phyloP scores from a whole-genome alignment of 257 asterid species.

The Jacaranda copaia region DNA sequence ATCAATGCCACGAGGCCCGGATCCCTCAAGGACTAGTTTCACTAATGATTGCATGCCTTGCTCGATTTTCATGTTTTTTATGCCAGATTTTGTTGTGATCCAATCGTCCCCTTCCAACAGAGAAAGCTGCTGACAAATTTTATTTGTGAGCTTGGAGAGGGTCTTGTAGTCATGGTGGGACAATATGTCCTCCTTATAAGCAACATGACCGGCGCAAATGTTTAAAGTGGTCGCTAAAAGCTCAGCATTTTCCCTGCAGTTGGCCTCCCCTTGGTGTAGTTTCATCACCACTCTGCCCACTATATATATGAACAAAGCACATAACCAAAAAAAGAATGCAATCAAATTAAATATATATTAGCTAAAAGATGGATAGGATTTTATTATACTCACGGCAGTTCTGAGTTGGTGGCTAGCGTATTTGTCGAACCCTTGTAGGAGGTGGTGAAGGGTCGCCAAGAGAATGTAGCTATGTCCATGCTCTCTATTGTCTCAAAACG shows the following conservation, averaged over 20 bases:
- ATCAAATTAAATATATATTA: background rate
- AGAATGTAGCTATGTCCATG: background rate
- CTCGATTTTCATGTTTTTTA: conserved; percentile 32
- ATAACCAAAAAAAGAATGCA: too few species aligned
- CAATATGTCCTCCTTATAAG: conserved; percentile 30
- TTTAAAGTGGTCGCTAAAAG: conserved; percentile 49
- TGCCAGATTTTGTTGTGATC: background rate
- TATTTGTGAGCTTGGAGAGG: conserved; percentile 49
- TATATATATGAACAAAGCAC: background rate
- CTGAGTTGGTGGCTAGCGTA: conserved; percentile 29
- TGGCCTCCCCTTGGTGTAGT: conserved; percentile 33
- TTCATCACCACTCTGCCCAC: conserved; percentile 58
- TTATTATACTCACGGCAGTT: conserved; percentile 36
- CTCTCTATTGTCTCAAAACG: background rate
- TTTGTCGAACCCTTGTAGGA: conserved; percentile 39
- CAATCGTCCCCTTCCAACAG: background rate
- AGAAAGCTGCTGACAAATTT: conserved; percentile 44
- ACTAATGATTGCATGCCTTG: conserved; percentile 42
- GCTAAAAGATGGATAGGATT: background rate
- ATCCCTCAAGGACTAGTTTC: conserved; percentile 38
- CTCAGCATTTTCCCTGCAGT: conserved; percentile 45
- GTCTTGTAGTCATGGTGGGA: conserved; percentile 40
- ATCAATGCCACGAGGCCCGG: conserved; percentile 31
- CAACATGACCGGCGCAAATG: conserved; percentile 39
- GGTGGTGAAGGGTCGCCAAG: conserved; percentile 25